Evolutionary conservation across 306 rosid species (phyloP), one percentile per base, ranked within the genome.

Genomic region (Gastrolobium villosum): DNA sequence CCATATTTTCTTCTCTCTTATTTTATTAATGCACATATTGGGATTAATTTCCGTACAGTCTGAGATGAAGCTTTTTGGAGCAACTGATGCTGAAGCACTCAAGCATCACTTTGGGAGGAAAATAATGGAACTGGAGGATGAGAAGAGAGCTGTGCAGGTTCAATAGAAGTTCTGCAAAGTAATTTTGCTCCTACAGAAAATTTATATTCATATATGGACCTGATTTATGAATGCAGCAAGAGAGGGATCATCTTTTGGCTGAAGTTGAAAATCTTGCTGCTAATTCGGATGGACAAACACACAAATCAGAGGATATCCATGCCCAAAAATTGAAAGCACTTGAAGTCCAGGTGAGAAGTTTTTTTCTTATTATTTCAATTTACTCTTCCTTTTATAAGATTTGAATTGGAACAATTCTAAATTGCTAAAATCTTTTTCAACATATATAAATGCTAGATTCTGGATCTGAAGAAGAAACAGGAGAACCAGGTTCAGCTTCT

Each of bases 71-170:
- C 96, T 77, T 79, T 82, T 92, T 83, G 96, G 96, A 75, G 83
- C 82, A 41, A 69, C 82, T 6, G 97, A 92, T 77, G 88, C 96
- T 62, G 90, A 80, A 61, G 70, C 91, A 62, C 96, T 94, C 78
- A 94, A 94, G 87, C 98, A 94, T 60, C 97, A 89, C 80, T 94
- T 94, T 80, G 98, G 98, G 84, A 90, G 90, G 93, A 94, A 94
- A 84, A 88, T 94, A 64, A 65, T 84, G 87, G 98, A 94, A 80
- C 91, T 94, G 68, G 98, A 94, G 84, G 97, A 94, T 75, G 98
- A 94, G 88, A 94, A 94, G 83, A 88, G 88, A 88, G 59, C 79
- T 60, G 98, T 94, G 69, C 97, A 94, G 97, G 98, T 94, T 62
- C 76, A 52, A 71, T 72, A 75, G 44, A 70, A 77, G 31, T 70